Base-by-base conservation (phyloP, 495 filamentous ascomycete genomes). In the Bombardia bombarda region DNA sequence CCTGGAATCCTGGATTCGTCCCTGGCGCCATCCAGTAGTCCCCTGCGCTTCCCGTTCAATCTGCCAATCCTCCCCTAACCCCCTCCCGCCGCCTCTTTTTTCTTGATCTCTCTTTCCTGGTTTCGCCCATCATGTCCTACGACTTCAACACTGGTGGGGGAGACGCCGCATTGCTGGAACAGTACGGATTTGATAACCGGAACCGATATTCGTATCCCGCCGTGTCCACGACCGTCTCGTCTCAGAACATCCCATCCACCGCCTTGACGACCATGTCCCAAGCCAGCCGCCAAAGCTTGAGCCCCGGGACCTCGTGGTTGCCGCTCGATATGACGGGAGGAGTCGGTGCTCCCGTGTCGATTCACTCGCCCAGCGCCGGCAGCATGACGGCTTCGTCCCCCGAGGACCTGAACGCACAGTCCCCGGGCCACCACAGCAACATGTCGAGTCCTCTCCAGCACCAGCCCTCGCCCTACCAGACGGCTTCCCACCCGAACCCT, bases 61-160 rank as follows among this genome's bases (percentile, higher is more conserved):
- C 49, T 61, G 57, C 58, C 57, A 56, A 50, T 45, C 53, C 55
- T 50, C 53, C 38, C 36, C 45, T 41, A 37, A 41, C 50, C 26
- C 19, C 46, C 40, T 45, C 45, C 42, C 17, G 17, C n/a, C 17
- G n/a, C n/a, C n/a, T n/a, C n/a, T n/a, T 42, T 51, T 43, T 40
- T 37, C 36, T 45, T 45, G 46, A 34, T 48, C 41, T 43, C 44
- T 42, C 42, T 51, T 48, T 38, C 36, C 40, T 42, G 50, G 44
- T 36, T 47, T 30, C 42, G 39, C 58, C 58, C 55, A 73, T 45
- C 55, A 78, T 78, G 74, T 69, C 68, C 63, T 72, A 68, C 65
- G 69, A 76, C 57, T 77, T 71, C 69, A 66, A 68, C 62, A 54
- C 67, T 54, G 58, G 63, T 50, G 69, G 62, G 57, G 68, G 68